Evolutionary conservation across 768 basidiomycete genomes (phyloP), one percentile per base, ranked within the genome.

Genomic region (Amanita rubescens): DNA sequence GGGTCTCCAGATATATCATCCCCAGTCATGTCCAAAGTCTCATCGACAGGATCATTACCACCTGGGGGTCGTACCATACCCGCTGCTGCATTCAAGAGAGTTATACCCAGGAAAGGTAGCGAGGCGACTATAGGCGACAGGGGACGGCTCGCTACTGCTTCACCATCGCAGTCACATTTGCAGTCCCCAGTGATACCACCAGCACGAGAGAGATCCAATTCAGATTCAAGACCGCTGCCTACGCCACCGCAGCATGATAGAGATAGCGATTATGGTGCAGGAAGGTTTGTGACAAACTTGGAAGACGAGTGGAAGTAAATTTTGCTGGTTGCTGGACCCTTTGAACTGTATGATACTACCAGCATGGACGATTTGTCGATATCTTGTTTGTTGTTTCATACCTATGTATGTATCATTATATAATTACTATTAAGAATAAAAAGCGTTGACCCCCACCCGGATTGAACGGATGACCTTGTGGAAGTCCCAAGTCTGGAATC

Each of bases 41-140:
- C 62, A 41, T 63, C 63, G 56, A 53, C 58, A 41, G 60, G 37
- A 43, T 32, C 61, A 10, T 48, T 59, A 7, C 65, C 70, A 2
- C 57, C 70, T 9, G 74, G 71, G 2, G 63, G 76, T 12, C 75
- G 83, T 39, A 90, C 80, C 52, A 89, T 90, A 49, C 79, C 85
- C 2, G 87, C 87, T 0, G 84, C 86, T 5, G 87, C 87, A 22
- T 90, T 90, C 67, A 79, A 76, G 60, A 72, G 84, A 25, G 80
- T 75, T 30, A 71, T 71, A 42, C 63, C 59, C 1, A 39, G 37
- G 20, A 49, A 41, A 33, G 54, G 35, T 17, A 49, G 38, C 54
- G 46, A 37, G 33, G n/a, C 53, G 24, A 47, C 27, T 25, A n/a
- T 43, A n/a, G n/a, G n/a, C n/a, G n/a, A n/a, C n/a, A n/a, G 5